Conservation (phyloP, 2,329 filamentous ascomycete genomes). For the Daldinia sp. region DNA sequence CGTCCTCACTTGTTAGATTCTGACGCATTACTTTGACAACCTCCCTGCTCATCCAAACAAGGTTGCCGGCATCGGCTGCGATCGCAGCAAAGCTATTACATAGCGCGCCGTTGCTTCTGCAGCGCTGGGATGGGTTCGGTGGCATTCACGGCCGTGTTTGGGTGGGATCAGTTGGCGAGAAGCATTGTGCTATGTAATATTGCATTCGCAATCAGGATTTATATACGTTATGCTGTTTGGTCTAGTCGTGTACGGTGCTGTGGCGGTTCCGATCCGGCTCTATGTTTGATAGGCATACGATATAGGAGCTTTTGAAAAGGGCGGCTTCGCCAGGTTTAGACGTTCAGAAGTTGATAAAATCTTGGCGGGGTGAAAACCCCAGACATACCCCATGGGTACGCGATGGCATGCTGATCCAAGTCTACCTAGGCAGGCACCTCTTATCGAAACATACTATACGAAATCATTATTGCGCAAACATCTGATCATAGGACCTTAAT, state of each 20-base stretch:
- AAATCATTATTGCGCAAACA: too few relatives aligned
- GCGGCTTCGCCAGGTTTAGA: neutral
- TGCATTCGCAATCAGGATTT: neutral
- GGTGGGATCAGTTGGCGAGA: constrained; percentile 39
- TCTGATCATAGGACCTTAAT: too few relatives aligned
- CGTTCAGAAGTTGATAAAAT: neutral
- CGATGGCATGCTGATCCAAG: neutral
- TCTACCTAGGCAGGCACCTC: too few relatives aligned
- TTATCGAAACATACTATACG: too few relatives aligned
- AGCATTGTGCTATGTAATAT: neutral
- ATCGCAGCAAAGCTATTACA: too few relatives aligned
- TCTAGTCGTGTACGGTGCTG: neutral
- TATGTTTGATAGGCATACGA: neutral
- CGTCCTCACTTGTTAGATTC: constrained; percentile 31
- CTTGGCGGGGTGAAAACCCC: neutral
- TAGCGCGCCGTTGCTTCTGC: too few relatives aligned
- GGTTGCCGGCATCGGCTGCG: neutral
- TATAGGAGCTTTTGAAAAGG: neutral
- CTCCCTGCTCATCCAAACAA: constrained; percentile 41
- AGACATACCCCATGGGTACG: neutral
- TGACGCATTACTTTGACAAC: constrained; percentile 37
- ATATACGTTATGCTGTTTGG: neutral
- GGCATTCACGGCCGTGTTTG: too few relatives aligned
- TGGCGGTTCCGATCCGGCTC: neutral
- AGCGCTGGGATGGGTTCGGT: too few relatives aligned